Evolutionary conservation across 176 grass and related monocot genomes (phyloP).

Genomic region (Poa pratensis): DNA sequence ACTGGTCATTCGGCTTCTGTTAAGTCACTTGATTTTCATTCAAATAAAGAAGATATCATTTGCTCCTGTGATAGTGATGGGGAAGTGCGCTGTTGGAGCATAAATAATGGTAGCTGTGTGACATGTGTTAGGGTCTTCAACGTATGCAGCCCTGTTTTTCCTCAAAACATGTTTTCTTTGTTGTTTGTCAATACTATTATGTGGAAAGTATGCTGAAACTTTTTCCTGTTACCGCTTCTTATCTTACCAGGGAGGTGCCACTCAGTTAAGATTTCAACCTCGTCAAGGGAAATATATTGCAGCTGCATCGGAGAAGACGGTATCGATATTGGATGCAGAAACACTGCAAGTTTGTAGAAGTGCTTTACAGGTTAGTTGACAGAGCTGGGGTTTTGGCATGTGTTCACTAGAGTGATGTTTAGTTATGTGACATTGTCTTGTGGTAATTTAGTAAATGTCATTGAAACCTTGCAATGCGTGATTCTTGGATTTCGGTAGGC

Average conservation of each 20-base stretch:
- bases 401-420: slow-evolving; percentile 20
- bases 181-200: background rate
- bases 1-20: slow-evolving; percentile 91
- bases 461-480: slow-evolving; percentile 3
- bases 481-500: background rate
- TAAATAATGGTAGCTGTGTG: slow-evolving; percentile 91
- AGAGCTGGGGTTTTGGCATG: background rate
- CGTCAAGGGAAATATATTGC: slow-evolving; percentile 64
- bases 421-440: background rate
- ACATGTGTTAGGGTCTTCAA: slow-evolving; percentile 70
- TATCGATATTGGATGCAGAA: slow-evolving; percentile 70
- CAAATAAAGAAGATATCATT: slow-evolving; percentile 96
- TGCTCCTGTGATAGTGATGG: slow-evolving; percentile 92
- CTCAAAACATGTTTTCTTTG: background rate
- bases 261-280: slow-evolving; percentile 75
- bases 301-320: slow-evolving; percentile 56
- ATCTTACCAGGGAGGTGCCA: slow-evolving; percentile 55
- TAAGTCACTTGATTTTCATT: slow-evolving; percentile 95
- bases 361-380: slow-evolving; percentile 1
- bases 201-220: background rate
- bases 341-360: slow-evolving; percentile 44
- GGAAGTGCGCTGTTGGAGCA: slow-evolving; percentile 95
- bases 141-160: slow-evolving; percentile 44
- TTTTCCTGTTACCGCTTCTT: background rate
- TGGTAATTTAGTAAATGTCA: background rate